A percentile compares a stretch with the other conserved stretches of the same genome.
Evolutionary conservation across 1,139 yeast genomes (phyloP).

Genomic region (Hansenula lynferdii): DNA sequence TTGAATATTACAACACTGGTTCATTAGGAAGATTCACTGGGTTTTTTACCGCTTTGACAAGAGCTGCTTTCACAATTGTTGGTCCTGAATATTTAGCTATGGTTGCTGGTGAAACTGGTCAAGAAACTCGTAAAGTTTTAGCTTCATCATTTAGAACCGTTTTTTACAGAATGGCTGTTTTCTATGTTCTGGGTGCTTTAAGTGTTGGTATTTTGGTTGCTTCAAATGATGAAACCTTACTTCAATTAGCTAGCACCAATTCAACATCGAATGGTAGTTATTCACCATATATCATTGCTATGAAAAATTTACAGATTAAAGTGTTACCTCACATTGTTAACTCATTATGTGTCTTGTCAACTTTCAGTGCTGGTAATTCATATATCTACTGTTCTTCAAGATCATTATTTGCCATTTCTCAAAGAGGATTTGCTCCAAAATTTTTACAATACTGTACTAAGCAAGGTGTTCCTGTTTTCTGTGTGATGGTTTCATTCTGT

Average conservation of each 20-base stretch:
- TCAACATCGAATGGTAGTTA: constrained; percentile 41
- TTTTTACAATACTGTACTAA: neutral
- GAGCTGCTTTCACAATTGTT: constrained; percentile 66
- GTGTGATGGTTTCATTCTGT: neutral
- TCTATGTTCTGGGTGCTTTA: constrained; percentile 41
- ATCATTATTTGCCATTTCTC: neutral
- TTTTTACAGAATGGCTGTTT: constrained; percentile 38
- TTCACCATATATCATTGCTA: neutral
- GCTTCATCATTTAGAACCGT: constrained; percentile 44
- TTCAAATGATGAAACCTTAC: constrained; percentile 28
- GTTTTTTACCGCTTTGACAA: constrained; percentile 54
- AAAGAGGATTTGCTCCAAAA: neutral
- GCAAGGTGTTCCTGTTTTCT: neutral
- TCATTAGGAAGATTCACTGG: constrained; percentile 57
- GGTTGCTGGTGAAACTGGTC: constrained; percentile 45
- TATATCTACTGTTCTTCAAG: neutral
- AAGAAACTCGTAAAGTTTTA: constrained; percentile 43
- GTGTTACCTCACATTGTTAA: neutral
- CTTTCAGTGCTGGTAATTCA: neutral
- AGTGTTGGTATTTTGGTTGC: constrained; percentile 32
- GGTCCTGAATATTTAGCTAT: constrained; percentile 71
- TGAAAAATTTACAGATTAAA: neutral
- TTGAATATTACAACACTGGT: constrained; percentile 45
- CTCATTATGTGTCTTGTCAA: neutral
- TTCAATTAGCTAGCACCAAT: constrained; percentile 50